phyloP scores from a whole-genome alignment of 352 stramenopile genomes.

The Phytopythium aichiense region DNA sequence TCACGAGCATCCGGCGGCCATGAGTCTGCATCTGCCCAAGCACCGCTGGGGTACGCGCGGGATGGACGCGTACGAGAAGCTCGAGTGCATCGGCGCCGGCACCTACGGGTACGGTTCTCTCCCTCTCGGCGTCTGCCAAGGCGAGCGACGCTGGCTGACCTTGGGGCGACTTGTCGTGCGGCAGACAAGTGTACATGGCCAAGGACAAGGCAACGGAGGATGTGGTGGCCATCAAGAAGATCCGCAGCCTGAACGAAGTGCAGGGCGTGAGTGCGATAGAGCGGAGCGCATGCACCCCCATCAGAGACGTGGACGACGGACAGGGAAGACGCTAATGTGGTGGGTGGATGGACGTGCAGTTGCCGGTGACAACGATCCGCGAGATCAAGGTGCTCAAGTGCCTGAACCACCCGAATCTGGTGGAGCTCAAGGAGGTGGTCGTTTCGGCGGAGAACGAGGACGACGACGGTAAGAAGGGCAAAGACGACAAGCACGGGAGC shows the following conservation, averaged over 20 bases:
- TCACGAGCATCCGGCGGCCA: slow-evolving; percentile 12
- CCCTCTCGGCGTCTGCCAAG: no score
- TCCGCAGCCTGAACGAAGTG: slow-evolving; percentile 88
- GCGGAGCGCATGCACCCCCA: not conserved
- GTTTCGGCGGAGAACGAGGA: slow-evolving; percentile 85
- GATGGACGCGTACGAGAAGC: slow-evolving; percentile 86
- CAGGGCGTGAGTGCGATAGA: slow-evolving; percentile 63
- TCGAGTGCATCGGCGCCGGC: slow-evolving; percentile 87
- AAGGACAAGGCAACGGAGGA: slow-evolving; percentile 82
- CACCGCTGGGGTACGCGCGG: slow-evolving; percentile 80
- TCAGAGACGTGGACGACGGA: not conserved
- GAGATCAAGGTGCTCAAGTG: slow-evolving; percentile 99
- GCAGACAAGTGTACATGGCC: slow-evolving; percentile 86
- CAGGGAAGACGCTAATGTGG: not conserved
- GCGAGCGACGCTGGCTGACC: no score
- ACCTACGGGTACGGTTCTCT: slow-evolving; percentile 61
- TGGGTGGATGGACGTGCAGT: slow-evolving; percentile 25
- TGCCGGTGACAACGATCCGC: slow-evolving; percentile 94
- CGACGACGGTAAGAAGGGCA: slow-evolving; percentile 45
- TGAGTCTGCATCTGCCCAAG: slow-evolving; percentile 85
- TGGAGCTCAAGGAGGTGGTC: slow-evolving; percentile 96
- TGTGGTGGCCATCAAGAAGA: slow-evolving; percentile 91
- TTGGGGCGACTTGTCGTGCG: no score
- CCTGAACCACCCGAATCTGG: slow-evolving; percentile 94
- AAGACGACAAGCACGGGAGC: not conserved